Conservation (phyloP, 2,329 filamentous ascomycete genomes). For the Hymenoscyphus salicellus region DNA sequence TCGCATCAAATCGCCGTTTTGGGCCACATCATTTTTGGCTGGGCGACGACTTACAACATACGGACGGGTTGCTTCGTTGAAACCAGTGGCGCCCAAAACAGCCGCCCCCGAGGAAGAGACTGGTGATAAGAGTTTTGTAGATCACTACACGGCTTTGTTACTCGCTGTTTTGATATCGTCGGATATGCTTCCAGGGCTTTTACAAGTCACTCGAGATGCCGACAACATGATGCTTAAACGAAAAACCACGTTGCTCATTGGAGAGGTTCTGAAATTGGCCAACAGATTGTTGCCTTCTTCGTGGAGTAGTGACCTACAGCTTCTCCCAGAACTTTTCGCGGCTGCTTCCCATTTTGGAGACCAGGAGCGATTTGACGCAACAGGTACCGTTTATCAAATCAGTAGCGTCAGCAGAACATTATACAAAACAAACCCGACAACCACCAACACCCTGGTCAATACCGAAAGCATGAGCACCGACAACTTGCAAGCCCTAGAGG, state of each 20-base stretch:
- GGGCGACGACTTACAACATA: conserved; percentile 92
- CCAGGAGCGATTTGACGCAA: conserved; percentile 74
- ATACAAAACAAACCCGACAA: conserved; percentile 67
- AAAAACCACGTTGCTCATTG: conserved; percentile 86
- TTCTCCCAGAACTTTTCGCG: conserved; percentile 80
- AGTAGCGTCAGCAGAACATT: conserved; percentile 94
- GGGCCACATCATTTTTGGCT: conserved; percentile 93
- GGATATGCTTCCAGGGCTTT: conserved; percentile 62
- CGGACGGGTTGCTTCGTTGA: conserved; percentile 84
- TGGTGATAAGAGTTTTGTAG: conserved; percentile 78
- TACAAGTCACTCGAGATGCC: conserved; percentile 65
- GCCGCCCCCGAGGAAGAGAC: conserved; percentile 60
- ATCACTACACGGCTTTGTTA: conserved; percentile 89
- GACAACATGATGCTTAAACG: conserved; percentile 71
- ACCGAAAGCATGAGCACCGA: conserved; percentile 40
- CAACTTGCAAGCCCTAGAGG: conserved; percentile 52
- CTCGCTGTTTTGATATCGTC: conserved; percentile 81
- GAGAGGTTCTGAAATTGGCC: conserved; percentile 85
- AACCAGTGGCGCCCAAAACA: conserved; percentile 49
- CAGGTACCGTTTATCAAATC: conserved; percentile 93
- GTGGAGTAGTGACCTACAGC: conserved; percentile 81
- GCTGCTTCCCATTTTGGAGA: conserved; percentile 69
- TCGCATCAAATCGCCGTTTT: conserved; percentile 87
- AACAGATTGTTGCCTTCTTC: conserved; percentile 77
- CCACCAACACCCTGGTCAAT: conserved; percentile 26